Conservation (phyloP, 495 filamentous ascomycete genomes). For the Thermothielavioides terrestris region DNA sequence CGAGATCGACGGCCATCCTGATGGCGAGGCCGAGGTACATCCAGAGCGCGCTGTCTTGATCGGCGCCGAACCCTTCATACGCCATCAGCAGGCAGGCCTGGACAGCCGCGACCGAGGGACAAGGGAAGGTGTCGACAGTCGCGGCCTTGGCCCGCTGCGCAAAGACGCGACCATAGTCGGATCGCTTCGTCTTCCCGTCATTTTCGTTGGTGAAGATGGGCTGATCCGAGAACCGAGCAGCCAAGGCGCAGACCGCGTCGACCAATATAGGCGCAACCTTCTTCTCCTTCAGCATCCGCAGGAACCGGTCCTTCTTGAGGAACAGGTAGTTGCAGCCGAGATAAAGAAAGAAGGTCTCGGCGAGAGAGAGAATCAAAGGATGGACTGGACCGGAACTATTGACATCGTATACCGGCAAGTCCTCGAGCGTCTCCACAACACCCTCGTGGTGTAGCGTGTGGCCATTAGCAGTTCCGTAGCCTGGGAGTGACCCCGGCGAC, state of each 20-base stretch:
- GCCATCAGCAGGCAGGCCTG: conserved; percentile 74
- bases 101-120: conserved; percentile 67
- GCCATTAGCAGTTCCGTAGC: conserved; percentile 5
- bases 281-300: conserved; percentile 63
- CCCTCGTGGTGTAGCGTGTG: conserved; percentile 31
- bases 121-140: conserved; percentile 67
- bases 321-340: conserved; percentile 80
- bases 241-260: conserved; percentile 71
- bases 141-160: conserved; percentile 67
- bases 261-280: conserved; percentile 79
- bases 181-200: conserved; percentile 46
- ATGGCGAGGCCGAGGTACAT: conserved; percentile 84
- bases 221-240: conserved; percentile 71
- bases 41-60: conserved; percentile 80
- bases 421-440: conserved; percentile 49
- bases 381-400: conserved; percentile 57
- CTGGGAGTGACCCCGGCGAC: conserved; percentile 28
- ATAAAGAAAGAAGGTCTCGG: conserved; percentile 68
- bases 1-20: conserved; percentile 77
- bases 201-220: conserved; percentile 50
- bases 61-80: conserved; percentile 78
- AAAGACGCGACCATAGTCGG: conserved; percentile 62
- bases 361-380: conserved; percentile 62
- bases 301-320: conserved; percentile 58
- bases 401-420: conserved; percentile 71